Percentiles rank a stretch among this genome's conserved stretches.
Conservation (phyloP, 2,329 filamentous ascomycete species). For the Aureobasidium pullulans region DNA sequence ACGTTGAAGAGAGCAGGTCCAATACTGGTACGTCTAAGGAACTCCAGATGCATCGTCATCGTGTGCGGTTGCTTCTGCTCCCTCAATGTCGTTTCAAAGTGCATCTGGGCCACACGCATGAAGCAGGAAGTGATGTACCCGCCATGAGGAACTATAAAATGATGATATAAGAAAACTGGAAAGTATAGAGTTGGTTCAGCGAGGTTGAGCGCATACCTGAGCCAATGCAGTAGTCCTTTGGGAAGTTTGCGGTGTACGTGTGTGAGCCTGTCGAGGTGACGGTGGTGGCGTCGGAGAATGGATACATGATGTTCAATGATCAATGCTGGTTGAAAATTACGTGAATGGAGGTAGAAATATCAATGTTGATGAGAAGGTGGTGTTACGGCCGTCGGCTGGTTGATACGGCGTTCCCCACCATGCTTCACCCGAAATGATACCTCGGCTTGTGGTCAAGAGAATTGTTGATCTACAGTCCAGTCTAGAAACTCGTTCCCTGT, state of each 20-base stretch:
- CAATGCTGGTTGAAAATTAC: neutral
- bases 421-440: neutral
- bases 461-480: neutral
- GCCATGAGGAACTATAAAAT: conserved; percentile 56
- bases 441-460: neutral
- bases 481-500: too few species aligned
- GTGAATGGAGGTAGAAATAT: neutral
- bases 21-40: conserved; percentile 55
- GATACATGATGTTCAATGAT: conserved; percentile 22
- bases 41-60: conserved; percentile 57
- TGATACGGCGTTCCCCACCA: neutral
- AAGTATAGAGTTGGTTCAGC: neutral
- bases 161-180: neutral
- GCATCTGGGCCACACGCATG: conserved; percentile 50
- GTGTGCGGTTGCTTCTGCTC: conserved; percentile 55
- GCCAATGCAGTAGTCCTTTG: conserved; percentile 58
- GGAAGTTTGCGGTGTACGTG: conserved; percentile 50
- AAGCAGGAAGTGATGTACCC: conserved; percentile 61
- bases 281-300: conserved; percentile 42
- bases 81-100: conserved; percentile 52
- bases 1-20: conserved; percentile 53
- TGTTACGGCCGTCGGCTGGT: neutral
- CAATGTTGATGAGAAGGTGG: neutral
- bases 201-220: conserved; percentile 39
- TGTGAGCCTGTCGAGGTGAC: conserved; percentile 46